Evolutionary conservation across 768 basidiomycete species (phyloP).

Genomic region (Suillus luteus): DNA sequence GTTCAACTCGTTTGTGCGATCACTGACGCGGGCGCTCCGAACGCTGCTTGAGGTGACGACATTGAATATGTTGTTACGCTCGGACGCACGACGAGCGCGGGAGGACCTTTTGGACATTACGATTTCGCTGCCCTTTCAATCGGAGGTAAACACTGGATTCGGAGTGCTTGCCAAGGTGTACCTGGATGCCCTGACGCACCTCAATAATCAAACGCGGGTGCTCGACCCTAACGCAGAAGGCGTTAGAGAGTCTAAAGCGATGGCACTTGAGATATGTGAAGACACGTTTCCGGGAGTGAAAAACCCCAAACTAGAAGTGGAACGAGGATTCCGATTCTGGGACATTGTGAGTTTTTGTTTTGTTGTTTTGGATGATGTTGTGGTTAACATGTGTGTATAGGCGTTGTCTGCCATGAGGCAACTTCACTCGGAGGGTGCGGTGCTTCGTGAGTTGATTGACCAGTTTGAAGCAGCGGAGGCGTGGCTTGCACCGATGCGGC

Average conservation of each 20-base stretch:
- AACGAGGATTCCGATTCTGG: conserved; percentile 98
- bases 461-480: conserved; percentile 96
- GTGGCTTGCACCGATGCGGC: conserved; percentile 85
- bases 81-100: conserved; percentile 81
- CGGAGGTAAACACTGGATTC: conserved; percentile 96
- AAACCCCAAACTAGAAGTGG: conserved; percentile 82
- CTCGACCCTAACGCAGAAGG: conserved; percentile 77
- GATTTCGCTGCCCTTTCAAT: conserved; percentile 91
- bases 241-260: conserved; percentile 78
- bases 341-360: conserved; percentile 72
- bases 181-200: conserved; percentile 87
- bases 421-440: conserved; percentile 79
- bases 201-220: conserved; percentile 79
- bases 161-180: conserved; percentile 97
- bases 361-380: conserved; percentile 11
- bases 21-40: conserved; percentile 86
- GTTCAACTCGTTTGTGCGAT: conserved; percentile 97
- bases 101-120: conserved; percentile 94
- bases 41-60: conserved; percentile 89
- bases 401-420: conserved; percentile 88
- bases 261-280: conserved; percentile 91
- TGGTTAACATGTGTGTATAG: conserved; percentile 44
- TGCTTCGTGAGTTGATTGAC: conserved; percentile 85
- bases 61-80: conserved; percentile 89
- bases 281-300: conserved; percentile 95